Percentiles rank a stretch among this genome's conserved stretches.
These are phyloP conservation scores for Ceratobasidium papillatum DNA, from an alignment of 1,284 basidiomycete genomes.

Conservation along the genomic window DNA sequence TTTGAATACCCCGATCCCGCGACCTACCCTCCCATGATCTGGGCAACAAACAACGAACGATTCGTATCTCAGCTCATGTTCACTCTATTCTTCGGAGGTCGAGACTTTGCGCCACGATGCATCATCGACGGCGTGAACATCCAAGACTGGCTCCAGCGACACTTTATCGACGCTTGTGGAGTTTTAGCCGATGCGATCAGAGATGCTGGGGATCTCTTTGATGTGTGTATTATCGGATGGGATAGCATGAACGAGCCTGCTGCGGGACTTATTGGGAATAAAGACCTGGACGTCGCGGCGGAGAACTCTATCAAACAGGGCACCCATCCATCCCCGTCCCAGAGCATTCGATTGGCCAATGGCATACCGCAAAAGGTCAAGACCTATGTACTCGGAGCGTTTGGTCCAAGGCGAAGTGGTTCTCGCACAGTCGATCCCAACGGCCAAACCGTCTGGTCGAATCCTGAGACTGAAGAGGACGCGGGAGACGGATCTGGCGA, in stretches of 20 bases:
- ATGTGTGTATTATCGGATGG: slow-evolving; percentile 94
- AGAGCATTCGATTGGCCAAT: slow-evolving; percentile 86
- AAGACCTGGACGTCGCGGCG: slow-evolving; percentile 73
- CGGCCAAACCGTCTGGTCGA: slow-evolving; percentile 77
- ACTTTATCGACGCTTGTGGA: slow-evolving; percentile 83
- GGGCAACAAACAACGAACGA: slow-evolving; percentile 95
- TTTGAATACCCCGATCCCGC: slow-evolving; percentile 88
- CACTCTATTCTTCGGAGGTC: slow-evolving; percentile 94
- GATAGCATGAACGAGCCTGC: slow-evolving; percentile 96
- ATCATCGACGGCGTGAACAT: slow-evolving; percentile 92
- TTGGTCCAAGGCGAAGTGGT: slow-evolving; percentile 63
- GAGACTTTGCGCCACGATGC: slow-evolving; percentile 88
- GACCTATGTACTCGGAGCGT: slow-evolving; percentile 85
- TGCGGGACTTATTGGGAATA: slow-evolving; percentile 83
- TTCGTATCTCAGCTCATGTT: slow-evolving; percentile 89
- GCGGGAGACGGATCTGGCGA: slow-evolving; percentile 9
- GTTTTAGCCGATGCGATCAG: slow-evolving; percentile 78
- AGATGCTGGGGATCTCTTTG: slow-evolving; percentile 76
- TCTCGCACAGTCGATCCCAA: slow-evolving; percentile 73
- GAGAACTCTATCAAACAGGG: slow-evolving; percentile 83
- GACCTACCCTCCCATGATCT: slow-evolving; percentile 90
- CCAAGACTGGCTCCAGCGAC: slow-evolving; percentile 91
- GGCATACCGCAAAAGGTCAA: slow-evolving; percentile 57
- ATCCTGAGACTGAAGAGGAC: slow-evolving; percentile 54
- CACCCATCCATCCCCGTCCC: slow-evolving; percentile 83